phyloP scores from a whole-genome alignment of 371 early-diverging fungal genomes.

The Mucor velutinosus region DNA sequence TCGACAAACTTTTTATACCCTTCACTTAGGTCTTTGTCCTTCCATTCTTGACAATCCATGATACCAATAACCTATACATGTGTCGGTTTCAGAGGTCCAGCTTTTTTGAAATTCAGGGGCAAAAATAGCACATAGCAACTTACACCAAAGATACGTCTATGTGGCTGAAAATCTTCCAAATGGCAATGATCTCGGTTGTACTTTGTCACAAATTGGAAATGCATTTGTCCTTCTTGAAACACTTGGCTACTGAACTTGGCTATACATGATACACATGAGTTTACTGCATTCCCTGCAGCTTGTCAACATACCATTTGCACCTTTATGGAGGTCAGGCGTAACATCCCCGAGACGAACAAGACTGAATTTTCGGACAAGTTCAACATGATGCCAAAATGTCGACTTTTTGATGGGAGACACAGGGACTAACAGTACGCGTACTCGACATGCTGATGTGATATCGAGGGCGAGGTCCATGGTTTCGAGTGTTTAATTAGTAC shows the following conservation, averaged over 20 bases:
- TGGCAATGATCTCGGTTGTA: constrained; percentile 63
- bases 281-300: background rate
- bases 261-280: background rate
- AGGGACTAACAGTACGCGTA: constrained; percentile 76
- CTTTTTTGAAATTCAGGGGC: background rate
- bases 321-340: constrained; percentile 61
- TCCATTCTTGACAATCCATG: constrained; percentile 80
- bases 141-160: constrained; percentile 79
- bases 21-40: constrained; percentile 62
- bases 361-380: constrained; percentile 62
- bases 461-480: constrained; percentile 55
- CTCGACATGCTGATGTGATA: constrained; percentile 64
- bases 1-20: constrained; percentile 64
- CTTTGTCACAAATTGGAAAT: constrained; percentile 75
- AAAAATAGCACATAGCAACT: constrained; percentile 4
- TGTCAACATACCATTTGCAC: constrained; percentile 43
- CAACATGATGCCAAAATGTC: constrained; percentile 71
- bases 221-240: constrained; percentile 74
- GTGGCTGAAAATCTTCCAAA: constrained; percentile 80
- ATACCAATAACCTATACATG: constrained; percentile 71
- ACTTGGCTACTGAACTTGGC: constrained; percentile 32
- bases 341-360: constrained; percentile 62
- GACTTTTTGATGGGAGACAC: constrained; percentile 73
- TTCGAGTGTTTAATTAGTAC: background rate
- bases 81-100: background rate